Evolutionary conservation across 2,329 filamentous ascomycete genomes (phyloP), one percentile per base, ranked within the genome.

Genomic region (Fulvia fulva): DNA sequence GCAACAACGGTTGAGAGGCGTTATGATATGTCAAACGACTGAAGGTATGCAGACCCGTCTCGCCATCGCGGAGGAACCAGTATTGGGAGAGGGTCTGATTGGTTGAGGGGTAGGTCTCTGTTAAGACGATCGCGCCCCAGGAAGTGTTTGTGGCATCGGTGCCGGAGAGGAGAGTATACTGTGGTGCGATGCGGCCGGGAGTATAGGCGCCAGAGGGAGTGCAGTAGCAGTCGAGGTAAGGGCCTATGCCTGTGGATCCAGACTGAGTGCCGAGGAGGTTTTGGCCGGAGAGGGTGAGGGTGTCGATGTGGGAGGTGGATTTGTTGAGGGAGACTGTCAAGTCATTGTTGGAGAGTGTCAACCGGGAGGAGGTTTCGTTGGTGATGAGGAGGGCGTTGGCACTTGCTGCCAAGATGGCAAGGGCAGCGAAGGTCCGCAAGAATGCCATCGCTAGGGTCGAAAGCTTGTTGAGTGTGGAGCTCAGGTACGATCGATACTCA

Each of bases 181-280:
- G 75, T 0, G 81, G 77, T 4, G 71, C 75, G 4, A 77, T 79
- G 5, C 73, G 74, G 0, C 83, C 83, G 0, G 84, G 82, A 0
- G 83, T 86, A 73, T 83, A 87, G 65, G 80, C 81, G 0, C 84
- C 84, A 0, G 75, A 77, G 1, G 83, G 82, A 0, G 76, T 82
- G 66, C 84, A 87, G 70, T 86, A 84, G 68, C 84, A 87, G 68
- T 87, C 84, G 5, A 87, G 78, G 65, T 86, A 85, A 1, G 83
- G 81, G 0, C 82, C 81, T 25, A 80, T 75, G 2, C 83, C 83
- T 1, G 12, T 34, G 44, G 16, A 32, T 19, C 28, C n/a, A 22
- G 53, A 49, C 2, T 4, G 71, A 1, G 73, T 72, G 12, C 83
- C 82, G 0, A 86, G 76, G 1, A 86, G 75, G 61, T 86, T 79